Conservation (phyloP, 2,329 filamentous ascomycete genomes). For the Aspergillus ustus region DNA sequence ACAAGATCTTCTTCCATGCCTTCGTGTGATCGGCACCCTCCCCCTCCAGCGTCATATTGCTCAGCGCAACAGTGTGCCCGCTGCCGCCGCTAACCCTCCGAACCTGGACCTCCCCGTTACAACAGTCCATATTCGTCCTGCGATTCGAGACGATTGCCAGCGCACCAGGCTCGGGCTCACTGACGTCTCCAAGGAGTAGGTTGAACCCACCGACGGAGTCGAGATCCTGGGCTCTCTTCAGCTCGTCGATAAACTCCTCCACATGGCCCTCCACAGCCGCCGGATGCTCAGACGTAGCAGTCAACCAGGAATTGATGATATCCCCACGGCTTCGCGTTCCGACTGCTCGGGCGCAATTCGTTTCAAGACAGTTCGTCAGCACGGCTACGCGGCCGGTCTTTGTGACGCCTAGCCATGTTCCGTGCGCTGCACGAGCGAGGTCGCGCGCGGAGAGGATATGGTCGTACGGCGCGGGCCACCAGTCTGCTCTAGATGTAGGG, state of each 20-base stretch:
- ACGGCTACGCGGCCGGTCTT: conserved; percentile 62
- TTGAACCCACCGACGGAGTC: conserved; percentile 64
- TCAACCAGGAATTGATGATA: conserved; percentile 62
- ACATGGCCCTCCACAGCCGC: conserved; percentile 39
- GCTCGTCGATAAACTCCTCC: conserved; percentile 54
- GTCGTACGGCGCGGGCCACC: conserved; percentile 59
- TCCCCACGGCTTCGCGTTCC: conserved; percentile 56
- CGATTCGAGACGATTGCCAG: conserved; percentile 64
- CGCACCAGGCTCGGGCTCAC: conserved; percentile 37
- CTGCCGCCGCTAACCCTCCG: conserved; percentile 51
- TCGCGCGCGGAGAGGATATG: conserved; percentile 64
- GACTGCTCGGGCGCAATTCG: conserved; percentile 46
- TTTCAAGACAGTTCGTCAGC: conserved; percentile 65
- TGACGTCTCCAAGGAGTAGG: conserved; percentile 59
- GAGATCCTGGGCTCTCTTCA: conserved; percentile 56
- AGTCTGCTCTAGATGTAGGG: conserved; percentile 60
- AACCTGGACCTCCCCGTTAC: conserved; percentile 35
- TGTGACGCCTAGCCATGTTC: conserved; percentile 66
- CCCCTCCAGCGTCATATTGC: conserved; percentile 62
- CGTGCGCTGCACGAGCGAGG: conserved; percentile 59
- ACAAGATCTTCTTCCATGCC: conserved; percentile 63
- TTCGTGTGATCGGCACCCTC: conserved; percentile 21
- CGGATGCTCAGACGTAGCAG: conserved; percentile 40
- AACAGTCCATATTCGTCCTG: conserved; percentile 41
- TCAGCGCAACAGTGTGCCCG: conserved; percentile 60